These are phyloP conservation scores for Termitomyces sp. DNA, from an alignment of 768 basidiomycete species.

Conservation along the genomic window DNA sequence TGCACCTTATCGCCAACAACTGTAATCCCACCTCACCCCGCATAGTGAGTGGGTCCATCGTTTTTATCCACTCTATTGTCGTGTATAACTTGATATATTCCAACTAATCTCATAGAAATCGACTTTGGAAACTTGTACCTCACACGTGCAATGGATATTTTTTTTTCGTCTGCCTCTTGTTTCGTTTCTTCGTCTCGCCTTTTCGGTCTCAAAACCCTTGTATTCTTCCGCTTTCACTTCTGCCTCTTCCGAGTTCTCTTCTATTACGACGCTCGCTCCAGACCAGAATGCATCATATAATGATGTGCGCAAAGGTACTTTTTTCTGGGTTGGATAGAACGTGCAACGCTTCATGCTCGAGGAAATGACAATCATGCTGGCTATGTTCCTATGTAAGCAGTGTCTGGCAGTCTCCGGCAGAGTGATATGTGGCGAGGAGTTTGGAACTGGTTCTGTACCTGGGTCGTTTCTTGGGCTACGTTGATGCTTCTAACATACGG, in stretches of 20 bases:
- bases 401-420: neutral
- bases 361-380: neutral
- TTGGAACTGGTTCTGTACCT: neutral
- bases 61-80: conserved; percentile 20
- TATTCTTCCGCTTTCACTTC: neutral
- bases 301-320: neutral
- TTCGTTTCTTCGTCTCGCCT: neutral
- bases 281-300: neutral
- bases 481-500: neutral
- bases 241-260: neutral
- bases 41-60: conserved; percentile 15
- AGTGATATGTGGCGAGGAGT: neutral
- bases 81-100: conserved; percentile 14
- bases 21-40: conserved; percentile 13
- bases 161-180: neutral
- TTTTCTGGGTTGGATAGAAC: neutral
- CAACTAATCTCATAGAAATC: neutral
- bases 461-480: neutral
- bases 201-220: neutral
- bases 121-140: conserved; percentile 15
- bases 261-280: neutral
- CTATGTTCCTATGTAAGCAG: neutral
- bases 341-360: neutral
- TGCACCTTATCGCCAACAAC: neutral
- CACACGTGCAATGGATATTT: too few species aligned